phyloP scores from a whole-genome alignment of 2,329 filamentous ascomycete species.

The Lachnellula hyalina region DNA sequence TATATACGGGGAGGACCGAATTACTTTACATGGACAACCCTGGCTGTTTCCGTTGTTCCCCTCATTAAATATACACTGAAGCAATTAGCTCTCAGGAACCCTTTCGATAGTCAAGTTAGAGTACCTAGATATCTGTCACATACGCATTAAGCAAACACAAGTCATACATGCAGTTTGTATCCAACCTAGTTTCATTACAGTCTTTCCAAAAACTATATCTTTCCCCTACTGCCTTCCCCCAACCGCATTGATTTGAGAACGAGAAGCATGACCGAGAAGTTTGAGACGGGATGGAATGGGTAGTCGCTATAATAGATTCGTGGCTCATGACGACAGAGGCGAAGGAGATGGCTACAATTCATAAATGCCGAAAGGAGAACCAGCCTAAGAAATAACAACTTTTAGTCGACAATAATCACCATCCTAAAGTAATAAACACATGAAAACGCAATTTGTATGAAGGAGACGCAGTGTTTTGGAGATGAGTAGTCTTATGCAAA shows the following conservation, averaged over 20 bases:
- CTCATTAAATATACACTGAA: too few species aligned
- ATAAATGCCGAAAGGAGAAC: slow-evolving; percentile 23
- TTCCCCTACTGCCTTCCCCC: slow-evolving; percentile 11
- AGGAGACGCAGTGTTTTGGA: slow-evolving; percentile 26
- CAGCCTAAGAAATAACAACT: slow-evolving; percentile 32
- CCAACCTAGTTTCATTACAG: slow-evolving; percentile 19
- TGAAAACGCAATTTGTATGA: slow-evolving; percentile 20
- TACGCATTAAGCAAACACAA: background rate
- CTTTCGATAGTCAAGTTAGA: too few species aligned
- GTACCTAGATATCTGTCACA: background rate
- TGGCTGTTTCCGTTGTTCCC: too few species aligned
- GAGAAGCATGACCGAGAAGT: slow-evolving; percentile 17
- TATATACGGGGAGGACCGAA: too few species aligned
- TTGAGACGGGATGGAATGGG: slow-evolving; percentile 28
- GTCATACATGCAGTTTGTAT: background rate
- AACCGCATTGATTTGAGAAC: slow-evolving; percentile 4
- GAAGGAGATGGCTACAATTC: slow-evolving; percentile 26
- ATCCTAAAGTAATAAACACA: slow-evolving; percentile 28
- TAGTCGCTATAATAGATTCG: slow-evolving; percentile 36
- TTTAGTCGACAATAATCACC: slow-evolving; percentile 27
- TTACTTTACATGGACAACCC: too few species aligned
- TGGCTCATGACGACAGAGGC: slow-evolving; percentile 30
- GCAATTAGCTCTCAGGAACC: too few species aligned
- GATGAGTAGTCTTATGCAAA: slow-evolving; percentile 29
- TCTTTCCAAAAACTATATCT: slow-evolving; percentile 14